Conservation (phyloP, 441 rosid species). For the Eutrema salsugineum region DNA sequence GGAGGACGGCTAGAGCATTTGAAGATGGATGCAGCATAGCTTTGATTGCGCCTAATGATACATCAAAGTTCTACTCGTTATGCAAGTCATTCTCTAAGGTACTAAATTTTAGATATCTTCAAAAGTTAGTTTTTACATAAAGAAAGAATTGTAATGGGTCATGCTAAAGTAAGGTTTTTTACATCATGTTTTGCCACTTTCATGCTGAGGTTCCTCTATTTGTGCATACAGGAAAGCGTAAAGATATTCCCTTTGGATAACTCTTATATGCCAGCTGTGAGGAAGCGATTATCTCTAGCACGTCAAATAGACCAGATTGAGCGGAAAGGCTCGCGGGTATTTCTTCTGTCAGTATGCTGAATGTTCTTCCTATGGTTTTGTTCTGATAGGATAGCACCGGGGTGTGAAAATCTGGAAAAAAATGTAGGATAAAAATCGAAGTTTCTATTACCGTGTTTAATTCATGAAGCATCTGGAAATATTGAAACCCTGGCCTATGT, state of each 20-base stretch:
- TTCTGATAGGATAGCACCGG: neutral
- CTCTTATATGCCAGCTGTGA: slow-evolving; percentile 90
- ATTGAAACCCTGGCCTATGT: neutral
- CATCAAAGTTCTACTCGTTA: slow-evolving; percentile 78
- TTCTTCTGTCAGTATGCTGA: neutral
- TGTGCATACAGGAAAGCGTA: slow-evolving; percentile 63
- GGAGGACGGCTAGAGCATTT: slow-evolving; percentile 96
- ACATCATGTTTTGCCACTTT: slow-evolving; percentile 5
- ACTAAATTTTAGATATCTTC: slow-evolving; percentile 9
- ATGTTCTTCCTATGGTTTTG: neutral
- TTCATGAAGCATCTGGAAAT: neutral
- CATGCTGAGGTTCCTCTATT: slow-evolving; percentile 28
- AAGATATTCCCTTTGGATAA: slow-evolving; percentile 80
- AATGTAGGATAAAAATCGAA: neutral
- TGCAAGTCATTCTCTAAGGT: slow-evolving; percentile 97
- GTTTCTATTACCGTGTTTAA: neutral
- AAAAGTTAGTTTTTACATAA: neutral
- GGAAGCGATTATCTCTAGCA: slow-evolving; percentile 81
- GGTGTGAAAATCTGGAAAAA: neutral
- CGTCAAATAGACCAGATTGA: slow-evolving; percentile 84
- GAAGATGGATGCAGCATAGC: slow-evolving; percentile 97
- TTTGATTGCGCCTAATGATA: slow-evolving; percentile 70
- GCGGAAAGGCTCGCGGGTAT: slow-evolving; percentile 84
- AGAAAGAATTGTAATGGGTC: neutral
- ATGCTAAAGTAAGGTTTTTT: neutral